Evolutionary conservation across 2,329 filamentous ascomycete species (phyloP), one percentile per base, ranked within the genome.

Genomic region (Emericellopsis cladophorae): DNA sequence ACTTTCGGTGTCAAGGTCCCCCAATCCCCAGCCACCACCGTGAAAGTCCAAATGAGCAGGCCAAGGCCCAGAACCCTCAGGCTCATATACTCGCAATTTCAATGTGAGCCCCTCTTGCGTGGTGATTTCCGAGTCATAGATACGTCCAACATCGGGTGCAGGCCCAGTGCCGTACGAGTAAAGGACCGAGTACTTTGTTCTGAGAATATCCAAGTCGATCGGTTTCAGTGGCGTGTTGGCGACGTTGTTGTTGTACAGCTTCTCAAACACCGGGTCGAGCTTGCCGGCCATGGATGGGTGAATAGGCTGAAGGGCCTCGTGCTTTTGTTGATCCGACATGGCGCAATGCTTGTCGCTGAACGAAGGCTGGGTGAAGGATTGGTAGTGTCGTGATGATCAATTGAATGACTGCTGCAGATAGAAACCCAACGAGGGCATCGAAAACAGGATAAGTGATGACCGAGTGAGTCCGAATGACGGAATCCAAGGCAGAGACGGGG

Each of bases 21-120:
- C 69, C 2, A 72, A 57, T 0, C 65, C 67, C 60, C 68, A 72
- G 23, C 63, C 64, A 18, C 68, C 68, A 15, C 68, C 68, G 44
- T 72, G 67, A 42, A 59, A 71, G 49, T 70, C 64, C 37, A 71
- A 49, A 38, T 70, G 65, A 4, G 68, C 67, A 1, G 67, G 67
- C 53, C 66, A 67, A 1, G 58, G 58, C 2, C 50, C 43, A 0
- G 55, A 11, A 10, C 14, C 24, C 14, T 26, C 55, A 1, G 67
- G 67, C 40, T 64, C 59, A 49, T 70, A 70, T 16, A 70, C 60
- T 7, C 67, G 58, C 2, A 68, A 55, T 4, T 55, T 49, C 39
- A 54, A 43, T 44, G 51, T 53, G 18, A 41, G 50, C 32, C 49
- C 57, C 38, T 59, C 55, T 36, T 53, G 54, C 29, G 56, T 48